These are phyloP conservation scores for Gossypium sturtianum DNA, from an alignment of 345 rosid genomes.

Conservation along the genomic window DNA sequence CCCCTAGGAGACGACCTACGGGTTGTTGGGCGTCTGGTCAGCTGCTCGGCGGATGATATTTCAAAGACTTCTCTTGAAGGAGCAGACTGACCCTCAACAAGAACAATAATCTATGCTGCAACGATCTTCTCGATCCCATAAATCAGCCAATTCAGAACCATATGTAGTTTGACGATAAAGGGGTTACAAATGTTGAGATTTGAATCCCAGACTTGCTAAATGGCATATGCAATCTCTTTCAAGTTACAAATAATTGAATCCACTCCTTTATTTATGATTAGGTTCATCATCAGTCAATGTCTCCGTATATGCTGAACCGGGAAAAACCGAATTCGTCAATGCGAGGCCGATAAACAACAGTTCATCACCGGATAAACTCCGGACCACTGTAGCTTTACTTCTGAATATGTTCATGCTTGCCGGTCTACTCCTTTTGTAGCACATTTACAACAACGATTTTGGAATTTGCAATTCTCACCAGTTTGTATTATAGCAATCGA, in stretches of 20 bases:
- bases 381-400: slow-evolving; percentile 21
- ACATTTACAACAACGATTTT: slow-evolving; percentile 20
- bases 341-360: slow-evolving; percentile 46
- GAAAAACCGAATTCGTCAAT: slow-evolving; percentile 60
- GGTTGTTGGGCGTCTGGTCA: too few relatives aligned
- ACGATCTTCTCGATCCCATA: not conserved
- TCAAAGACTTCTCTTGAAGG: too few relatives aligned
- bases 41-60: too few relatives aligned
- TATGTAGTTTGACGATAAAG: not conserved
- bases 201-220: not conserved
- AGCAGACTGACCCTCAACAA: too few relatives aligned
- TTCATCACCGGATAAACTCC: slow-evolving; percentile 19
- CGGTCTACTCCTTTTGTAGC: slow-evolving; percentile 39
- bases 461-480: not conserved
- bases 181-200: not conserved
- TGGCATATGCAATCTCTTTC: not conserved
- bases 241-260: not conserved
- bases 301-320: slow-evolving; percentile 45
- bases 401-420: slow-evolving; percentile 21
- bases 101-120: not conserved
- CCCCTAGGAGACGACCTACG: too few relatives aligned
- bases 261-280: not conserved
- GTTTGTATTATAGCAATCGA: slow-evolving; percentile 22
- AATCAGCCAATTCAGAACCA: not conserved
- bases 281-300: slow-evolving; percentile 36